Conservation (phyloP, 192 early-diverging fungal species). For the Backusella morwellensis region DNA sequence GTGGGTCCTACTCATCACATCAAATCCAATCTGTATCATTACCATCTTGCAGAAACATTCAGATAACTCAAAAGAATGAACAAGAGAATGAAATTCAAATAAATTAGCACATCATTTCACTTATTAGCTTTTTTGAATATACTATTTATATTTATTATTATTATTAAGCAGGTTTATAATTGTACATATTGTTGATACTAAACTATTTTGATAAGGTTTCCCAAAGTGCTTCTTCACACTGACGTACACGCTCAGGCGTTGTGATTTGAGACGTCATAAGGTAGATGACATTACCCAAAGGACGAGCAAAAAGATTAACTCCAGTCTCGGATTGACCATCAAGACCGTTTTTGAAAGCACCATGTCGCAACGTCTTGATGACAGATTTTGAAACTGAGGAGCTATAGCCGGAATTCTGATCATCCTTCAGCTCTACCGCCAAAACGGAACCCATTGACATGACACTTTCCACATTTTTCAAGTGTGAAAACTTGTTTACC, state of each 20-base stretch:
- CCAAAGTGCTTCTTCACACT: constrained; percentile 46
- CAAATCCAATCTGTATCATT: neutral
- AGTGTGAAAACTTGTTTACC: constrained; percentile 48
- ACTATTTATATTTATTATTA: neutral
- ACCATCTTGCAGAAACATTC: neutral
- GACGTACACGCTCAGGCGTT: constrained; percentile 34
- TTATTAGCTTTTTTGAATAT: neutral
- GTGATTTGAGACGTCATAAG: constrained; percentile 64
- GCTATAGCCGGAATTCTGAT: constrained; percentile 42
- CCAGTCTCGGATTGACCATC: constrained; percentile 14
- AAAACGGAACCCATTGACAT: constrained; percentile 68
- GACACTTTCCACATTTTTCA: constrained; percentile 61
- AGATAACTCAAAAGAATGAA: neutral
- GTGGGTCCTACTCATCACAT: neutral
- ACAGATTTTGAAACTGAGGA: constrained; percentile 41
- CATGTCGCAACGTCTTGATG: constrained; percentile 33
- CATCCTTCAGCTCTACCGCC: constrained; percentile 57
- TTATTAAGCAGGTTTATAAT: neutral
- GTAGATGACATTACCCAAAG: constrained; percentile 79
- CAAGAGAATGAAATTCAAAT: neutral
- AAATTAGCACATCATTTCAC: neutral
- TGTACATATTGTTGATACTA: neutral
- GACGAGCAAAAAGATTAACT: constrained; percentile 58
- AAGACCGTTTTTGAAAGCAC: constrained; percentile 12
- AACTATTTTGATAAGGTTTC: constrained; percentile 5